A percentile compares a stretch with the other conserved stretches of the same genome.
phyloP scores from a whole-genome alignment of 345 rosid species.

The Nasturtium officinale region DNA sequence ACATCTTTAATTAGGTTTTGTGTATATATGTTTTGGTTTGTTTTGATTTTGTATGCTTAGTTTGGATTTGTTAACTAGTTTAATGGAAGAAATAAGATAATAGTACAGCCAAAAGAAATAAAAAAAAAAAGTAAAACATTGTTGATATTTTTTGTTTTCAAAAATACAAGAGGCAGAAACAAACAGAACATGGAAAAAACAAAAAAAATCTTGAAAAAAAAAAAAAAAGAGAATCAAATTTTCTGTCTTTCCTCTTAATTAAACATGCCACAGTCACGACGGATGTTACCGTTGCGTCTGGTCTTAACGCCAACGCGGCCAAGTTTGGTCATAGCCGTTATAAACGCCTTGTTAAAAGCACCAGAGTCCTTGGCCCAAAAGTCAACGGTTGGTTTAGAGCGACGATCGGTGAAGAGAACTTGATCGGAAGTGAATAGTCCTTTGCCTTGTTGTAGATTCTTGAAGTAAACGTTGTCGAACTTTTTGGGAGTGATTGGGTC shows the following conservation, averaged over 20 bases:
- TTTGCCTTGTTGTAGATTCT: conserved; percentile 66
- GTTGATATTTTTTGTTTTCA: conserved; percentile 17
- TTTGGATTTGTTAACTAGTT: background rate
- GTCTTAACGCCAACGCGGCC: conserved; percentile 79
- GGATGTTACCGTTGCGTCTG: conserved; percentile 61
- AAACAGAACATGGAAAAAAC: conserved; percentile 27
- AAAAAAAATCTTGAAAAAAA: conserved; percentile 26
- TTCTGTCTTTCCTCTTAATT: conserved; percentile 35
- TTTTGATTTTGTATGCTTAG: background rate
- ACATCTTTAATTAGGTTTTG: conserved; percentile 20
- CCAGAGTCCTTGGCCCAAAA: conserved; percentile 54
- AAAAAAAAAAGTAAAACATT: background rate
- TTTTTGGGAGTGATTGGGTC: conserved; percentile 63
- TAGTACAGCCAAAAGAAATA: background rate
- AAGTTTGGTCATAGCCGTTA: conserved; percentile 66
- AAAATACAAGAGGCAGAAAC: conserved; percentile 16
- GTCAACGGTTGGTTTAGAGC: conserved; percentile 65
- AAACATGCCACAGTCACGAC: conserved; percentile 56
- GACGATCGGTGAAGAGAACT: conserved; percentile 57
- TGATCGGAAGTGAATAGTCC: conserved; percentile 88
- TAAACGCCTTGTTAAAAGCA: conserved; percentile 58
- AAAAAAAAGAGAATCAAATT: background rate
- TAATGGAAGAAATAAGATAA: background rate
- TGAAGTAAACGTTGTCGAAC: conserved; percentile 73
- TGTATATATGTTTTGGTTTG: conserved; percentile 24